Percentiles rank a stretch among this genome's conserved stretches.
Conservation (phyloP, 495 filamentous ascomycete species). For the Daldinia concentrica region DNA sequence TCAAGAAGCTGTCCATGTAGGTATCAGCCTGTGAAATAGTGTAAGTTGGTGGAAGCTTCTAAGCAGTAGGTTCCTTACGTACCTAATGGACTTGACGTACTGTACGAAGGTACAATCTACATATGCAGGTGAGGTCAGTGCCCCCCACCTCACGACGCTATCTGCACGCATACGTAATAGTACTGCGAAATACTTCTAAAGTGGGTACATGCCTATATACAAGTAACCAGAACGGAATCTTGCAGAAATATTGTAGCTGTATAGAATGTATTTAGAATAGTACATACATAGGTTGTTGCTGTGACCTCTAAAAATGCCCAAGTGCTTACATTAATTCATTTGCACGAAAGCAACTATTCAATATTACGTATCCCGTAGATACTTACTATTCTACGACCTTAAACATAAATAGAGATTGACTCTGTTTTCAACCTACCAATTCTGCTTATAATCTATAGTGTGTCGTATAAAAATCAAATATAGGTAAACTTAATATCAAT, state of each 20-base stretch:
- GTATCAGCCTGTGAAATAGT: background rate
- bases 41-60: conserved; percentile 1
- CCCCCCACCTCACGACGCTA: conserved; percentile 16
- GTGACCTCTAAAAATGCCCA: background rate
- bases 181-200: conserved; percentile 8
- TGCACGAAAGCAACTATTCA: too few relatives aligned
- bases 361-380: background rate
- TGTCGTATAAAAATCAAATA: too few relatives aligned
- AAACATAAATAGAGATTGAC: background rate
- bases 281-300: too few relatives aligned
- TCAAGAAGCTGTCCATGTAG: background rate
- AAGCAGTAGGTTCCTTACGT: background rate
- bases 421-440: too few relatives aligned
- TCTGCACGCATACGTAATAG: conserved; percentile 23
- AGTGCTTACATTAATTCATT: background rate
- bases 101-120: conserved; percentile 3
- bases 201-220: background rate
- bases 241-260: conserved; percentile 4
- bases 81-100: background rate
- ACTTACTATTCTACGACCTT: background rate
- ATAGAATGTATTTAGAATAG: background rate
- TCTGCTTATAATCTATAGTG: too few relatives aligned
- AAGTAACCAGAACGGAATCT: conserved; percentile 11
- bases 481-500: too few relatives aligned
- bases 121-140: conserved; percentile 21